These are phyloP conservation scores for Tuber brumale DNA, from an alignment of 495 filamentous ascomycete genomes.

Conservation along the genomic window DNA sequence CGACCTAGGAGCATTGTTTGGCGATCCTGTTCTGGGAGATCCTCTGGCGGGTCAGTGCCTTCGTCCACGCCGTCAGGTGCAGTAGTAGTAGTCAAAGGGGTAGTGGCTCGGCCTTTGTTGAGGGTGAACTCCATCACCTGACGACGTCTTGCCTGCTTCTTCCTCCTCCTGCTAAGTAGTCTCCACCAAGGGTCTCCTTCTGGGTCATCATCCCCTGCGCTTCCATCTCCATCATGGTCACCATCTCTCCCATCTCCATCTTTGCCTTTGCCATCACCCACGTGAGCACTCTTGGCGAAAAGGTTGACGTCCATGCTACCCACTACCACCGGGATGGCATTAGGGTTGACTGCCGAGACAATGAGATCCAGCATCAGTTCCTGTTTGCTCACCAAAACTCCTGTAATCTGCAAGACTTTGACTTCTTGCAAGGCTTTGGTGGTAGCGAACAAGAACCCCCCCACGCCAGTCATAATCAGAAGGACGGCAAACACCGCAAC, in stretches of 20 bases:
- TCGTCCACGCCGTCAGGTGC: slow-evolving; percentile 51
- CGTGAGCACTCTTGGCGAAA: slow-evolving; percentile 85
- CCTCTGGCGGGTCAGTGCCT: slow-evolving; percentile 61
- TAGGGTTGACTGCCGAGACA: slow-evolving; percentile 85
- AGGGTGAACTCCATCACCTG: slow-evolving; percentile 11
- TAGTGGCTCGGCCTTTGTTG: slow-evolving; percentile 6
- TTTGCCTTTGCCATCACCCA: slow-evolving; percentile 64
- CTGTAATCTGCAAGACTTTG: slow-evolving; percentile 66
- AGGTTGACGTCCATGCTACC: slow-evolving; percentile 80
- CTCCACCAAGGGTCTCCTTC: slow-evolving; percentile 36
- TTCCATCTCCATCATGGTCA: slow-evolving; percentile 21
- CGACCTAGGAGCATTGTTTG: slow-evolving; percentile 85
- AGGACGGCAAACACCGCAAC: slow-evolving; percentile 67
- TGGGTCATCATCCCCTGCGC: slow-evolving; percentile 32
- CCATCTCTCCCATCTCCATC: slow-evolving; percentile 46
- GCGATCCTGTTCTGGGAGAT: slow-evolving; percentile 53
- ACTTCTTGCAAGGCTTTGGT: slow-evolving; percentile 81
- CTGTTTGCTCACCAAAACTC: slow-evolving; percentile 87
- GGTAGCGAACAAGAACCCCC: slow-evolving; percentile 80
- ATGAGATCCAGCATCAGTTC: slow-evolving; percentile 92
- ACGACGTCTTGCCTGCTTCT: slow-evolving; percentile 16
- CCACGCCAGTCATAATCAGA: slow-evolving; percentile 68
- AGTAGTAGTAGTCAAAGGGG: background rate
- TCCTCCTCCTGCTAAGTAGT: slow-evolving; percentile 10
- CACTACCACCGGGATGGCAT: slow-evolving; percentile 76